Conservation (phyloP, 2,329 filamentous ascomycete species). For the Monilinia vaccinii-corymbosi region DNA sequence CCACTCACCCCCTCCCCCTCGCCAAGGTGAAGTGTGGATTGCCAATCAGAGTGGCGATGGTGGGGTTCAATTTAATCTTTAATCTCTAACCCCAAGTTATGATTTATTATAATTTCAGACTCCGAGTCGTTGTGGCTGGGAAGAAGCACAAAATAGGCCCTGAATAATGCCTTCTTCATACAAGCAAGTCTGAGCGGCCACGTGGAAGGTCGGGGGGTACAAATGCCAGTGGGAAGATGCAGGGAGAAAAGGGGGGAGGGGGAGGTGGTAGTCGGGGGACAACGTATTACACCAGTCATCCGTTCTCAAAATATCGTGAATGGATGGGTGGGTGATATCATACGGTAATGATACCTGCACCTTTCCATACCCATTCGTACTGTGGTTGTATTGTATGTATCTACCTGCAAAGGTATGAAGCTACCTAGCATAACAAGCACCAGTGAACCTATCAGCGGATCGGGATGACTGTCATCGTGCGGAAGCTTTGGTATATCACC, state of each 20-base stretch:
- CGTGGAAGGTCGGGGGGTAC: constrained; percentile 6
- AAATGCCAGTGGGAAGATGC: neutral
- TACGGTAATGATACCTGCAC: constrained; percentile 3
- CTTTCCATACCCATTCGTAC: neutral
- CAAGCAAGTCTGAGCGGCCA: constrained; percentile 6
- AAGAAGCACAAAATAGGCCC: neutral
- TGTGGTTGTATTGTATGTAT: neutral
- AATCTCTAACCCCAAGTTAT: neutral
- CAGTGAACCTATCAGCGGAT: neutral
- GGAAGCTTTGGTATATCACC: neutral
- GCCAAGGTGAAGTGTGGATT: neutral
- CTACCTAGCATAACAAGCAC: neutral
- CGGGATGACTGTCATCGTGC: neutral
- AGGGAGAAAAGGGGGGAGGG: neutral
- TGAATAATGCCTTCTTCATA: neutral
- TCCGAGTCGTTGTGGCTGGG: neutral
- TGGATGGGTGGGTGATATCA: neutral
- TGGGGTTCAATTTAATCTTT: neutral
- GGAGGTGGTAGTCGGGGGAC: neutral
- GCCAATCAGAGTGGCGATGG: neutral
- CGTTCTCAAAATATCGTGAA: neutral
- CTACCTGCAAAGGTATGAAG: neutral
- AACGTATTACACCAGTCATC: neutral
- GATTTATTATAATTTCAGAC: neutral
- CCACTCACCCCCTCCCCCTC: too few relatives aligned